Percentiles rank a stretch among this genome's conserved stretches.
Evolutionary conservation across 177 flowering plant genomes (phyloP).

Genomic region (Vitis hybrid): DNA sequence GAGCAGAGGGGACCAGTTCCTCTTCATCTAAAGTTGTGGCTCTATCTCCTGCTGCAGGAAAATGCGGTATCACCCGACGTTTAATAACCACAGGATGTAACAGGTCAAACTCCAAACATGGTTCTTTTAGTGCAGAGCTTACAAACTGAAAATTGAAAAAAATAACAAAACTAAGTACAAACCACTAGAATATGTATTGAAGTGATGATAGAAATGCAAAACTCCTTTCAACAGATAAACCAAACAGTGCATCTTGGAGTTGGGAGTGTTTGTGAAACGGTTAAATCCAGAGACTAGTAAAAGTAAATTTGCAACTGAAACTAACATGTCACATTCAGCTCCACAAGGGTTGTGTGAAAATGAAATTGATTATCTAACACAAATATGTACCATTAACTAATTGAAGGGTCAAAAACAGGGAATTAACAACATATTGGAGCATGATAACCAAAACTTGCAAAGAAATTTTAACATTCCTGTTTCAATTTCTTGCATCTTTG

Average conservation of each 20-base stretch:
- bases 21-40: slow-evolving; percentile 68
- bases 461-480: no score
- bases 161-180: not conserved
- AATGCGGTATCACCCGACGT: slow-evolving; percentile 68
- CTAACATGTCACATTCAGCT: not conserved
- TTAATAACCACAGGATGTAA: slow-evolving; percentile 64
- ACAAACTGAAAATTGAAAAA: slow-evolving; percentile 56
- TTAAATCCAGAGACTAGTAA: not conserved
- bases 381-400: no score
- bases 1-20: slow-evolving; percentile 88
- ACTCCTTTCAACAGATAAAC: not conserved
- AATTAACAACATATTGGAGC: no score
- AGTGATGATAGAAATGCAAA: not conserved
- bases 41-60: slow-evolving; percentile 45
- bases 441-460: no score
- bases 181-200: not conserved
- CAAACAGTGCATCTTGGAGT: not conserved
- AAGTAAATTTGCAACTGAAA: not conserved
- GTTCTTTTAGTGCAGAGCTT: slow-evolving; percentile 76
- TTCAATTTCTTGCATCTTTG: no score
- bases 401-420: no score
- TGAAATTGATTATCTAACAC: not conserved
- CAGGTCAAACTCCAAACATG: slow-evolving; percentile 76
- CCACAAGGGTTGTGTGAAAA: not conserved
- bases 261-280: not conserved